phyloP scores from a whole-genome alignment of 306 rosid genomes.

The Begonia masoniana region DNA sequence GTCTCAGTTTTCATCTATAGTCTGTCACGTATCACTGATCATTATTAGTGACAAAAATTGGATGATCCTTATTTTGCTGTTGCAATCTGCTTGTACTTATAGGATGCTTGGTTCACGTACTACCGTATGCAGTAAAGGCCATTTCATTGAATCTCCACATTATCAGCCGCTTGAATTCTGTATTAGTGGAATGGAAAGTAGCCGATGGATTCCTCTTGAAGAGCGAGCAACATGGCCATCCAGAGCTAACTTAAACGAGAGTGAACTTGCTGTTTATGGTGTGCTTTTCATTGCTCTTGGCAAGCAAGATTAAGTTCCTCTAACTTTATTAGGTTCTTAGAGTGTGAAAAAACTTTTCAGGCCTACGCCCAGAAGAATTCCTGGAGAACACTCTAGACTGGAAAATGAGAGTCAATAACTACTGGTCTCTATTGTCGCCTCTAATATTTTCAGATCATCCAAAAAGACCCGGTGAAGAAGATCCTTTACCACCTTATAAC shows the following conservation, averaged over 20 bases:
- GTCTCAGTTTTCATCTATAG: background rate
- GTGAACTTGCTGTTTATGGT: slow-evolving; percentile 64
- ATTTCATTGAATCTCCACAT: slow-evolving; percentile 70
- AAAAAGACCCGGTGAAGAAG: slow-evolving; percentile 90
- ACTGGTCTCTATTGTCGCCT: slow-evolving; percentile 94
- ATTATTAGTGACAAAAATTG: background rate
- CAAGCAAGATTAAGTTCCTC: background rate
- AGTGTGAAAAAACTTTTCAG: slow-evolving; percentile 22
- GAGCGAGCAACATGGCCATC: slow-evolving; percentile 63
- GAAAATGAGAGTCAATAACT: slow-evolving; percentile 57
- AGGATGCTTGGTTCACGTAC: slow-evolving; percentile 61
- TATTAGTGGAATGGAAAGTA: slow-evolving; percentile 75
- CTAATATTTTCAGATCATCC: slow-evolving; percentile 93
- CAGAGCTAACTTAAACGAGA: slow-evolving; percentile 41
- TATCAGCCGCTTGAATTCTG: slow-evolving; percentile 71
- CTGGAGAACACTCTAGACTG: slow-evolving; percentile 49
- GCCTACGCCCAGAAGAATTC: slow-evolving; percentile 56
- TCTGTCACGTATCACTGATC: too few relatives aligned
- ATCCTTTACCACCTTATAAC: slow-evolving; percentile 92
- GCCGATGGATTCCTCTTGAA: slow-evolving; percentile 71
- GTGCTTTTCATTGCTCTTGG: background rate
- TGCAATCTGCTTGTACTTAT: slow-evolving; percentile 14
- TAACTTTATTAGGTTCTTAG: background rate
- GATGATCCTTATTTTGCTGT: background rate
- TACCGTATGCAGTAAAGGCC: slow-evolving; percentile 55